Percentiles rank a stretch among this genome's conserved stretches.
Conservation (phyloP, 1,284 basidiomycete genomes). For the Ceratobasidium sp. region DNA sequence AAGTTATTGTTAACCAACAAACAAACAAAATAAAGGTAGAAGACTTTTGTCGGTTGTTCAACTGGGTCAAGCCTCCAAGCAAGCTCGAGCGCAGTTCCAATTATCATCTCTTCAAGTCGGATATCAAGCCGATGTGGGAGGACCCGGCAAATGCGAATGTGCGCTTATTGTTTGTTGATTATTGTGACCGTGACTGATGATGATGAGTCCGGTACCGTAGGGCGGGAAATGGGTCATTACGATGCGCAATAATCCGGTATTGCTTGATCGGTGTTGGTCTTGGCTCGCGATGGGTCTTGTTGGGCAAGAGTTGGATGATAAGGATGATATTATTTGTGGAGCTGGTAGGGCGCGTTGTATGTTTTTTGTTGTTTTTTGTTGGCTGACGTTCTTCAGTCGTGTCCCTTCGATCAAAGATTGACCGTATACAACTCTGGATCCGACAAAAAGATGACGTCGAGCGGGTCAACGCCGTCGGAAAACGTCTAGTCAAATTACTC, state of each 20-base stretch:
- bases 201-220: constrained; percentile 43
- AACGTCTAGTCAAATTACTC: constrained; percentile 82
- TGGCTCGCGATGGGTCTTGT: constrained; percentile 93
- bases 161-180: constrained; percentile 18
- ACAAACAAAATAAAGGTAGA: constrained; percentile 66
- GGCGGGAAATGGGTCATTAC: constrained; percentile 96
- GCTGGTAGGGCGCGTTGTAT: constrained; percentile 59
- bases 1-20: neutral
- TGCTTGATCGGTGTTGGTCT: constrained; percentile 90
- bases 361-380: neutral
- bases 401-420: constrained; percentile 86
- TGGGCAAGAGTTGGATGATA: constrained; percentile 89
- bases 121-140: constrained; percentile 97
- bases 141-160: constrained; percentile 86
- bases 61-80: constrained; percentile 93
- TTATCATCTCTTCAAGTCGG: constrained; percentile 94
- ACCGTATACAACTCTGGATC: constrained; percentile 92
- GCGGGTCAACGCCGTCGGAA: constrained; percentile 84
- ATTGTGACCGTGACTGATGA: too few relatives aligned
- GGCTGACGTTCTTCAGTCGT: constrained; percentile 68
- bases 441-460: constrained; percentile 86
- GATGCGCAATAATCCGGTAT: constrained; percentile 82
- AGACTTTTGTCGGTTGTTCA: constrained; percentile 93
- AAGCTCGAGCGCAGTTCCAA: constrained; percentile 89
- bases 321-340: constrained; percentile 84